These are phyloP conservation scores for Cenococcum geophilum DNA, from an alignment of 495 filamentous ascomycete genomes.

Conservation along the genomic window DNA sequence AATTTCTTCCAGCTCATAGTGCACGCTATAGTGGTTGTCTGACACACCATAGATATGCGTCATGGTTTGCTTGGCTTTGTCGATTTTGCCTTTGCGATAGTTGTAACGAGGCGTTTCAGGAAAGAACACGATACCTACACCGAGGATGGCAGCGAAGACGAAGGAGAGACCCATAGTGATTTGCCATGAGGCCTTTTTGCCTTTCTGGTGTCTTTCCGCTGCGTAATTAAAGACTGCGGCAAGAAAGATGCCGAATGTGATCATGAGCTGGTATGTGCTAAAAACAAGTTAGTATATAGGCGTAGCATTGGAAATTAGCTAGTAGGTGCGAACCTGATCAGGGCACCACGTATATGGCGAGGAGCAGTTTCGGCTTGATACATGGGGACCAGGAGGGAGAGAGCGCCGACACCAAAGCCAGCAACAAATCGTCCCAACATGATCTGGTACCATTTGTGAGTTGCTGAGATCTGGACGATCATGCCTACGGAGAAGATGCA, in stretches of 20 bases:
- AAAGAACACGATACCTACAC: constrained; percentile 46
- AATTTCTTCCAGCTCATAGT: constrained; percentile 57
- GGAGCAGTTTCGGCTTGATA: constrained; percentile 42
- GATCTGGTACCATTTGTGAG: constrained; percentile 33
- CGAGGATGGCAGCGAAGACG: constrained; percentile 68
- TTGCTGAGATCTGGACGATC: constrained; percentile 35
- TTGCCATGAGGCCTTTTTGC: constrained; percentile 59
- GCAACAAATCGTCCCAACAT: constrained; percentile 36
- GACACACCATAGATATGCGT: constrained; percentile 64
- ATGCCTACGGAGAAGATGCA: constrained; percentile 34
- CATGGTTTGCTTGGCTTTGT: constrained; percentile 60
- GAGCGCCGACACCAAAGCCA: constrained; percentile 36
- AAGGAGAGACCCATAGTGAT: constrained; percentile 78
- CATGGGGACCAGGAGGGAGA: constrained; percentile 36
- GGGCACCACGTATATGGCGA: constrained; percentile 35
- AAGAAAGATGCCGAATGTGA: constrained; percentile 78
- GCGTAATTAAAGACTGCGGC: constrained; percentile 79
- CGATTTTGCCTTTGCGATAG: constrained; percentile 34
- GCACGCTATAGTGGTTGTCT: constrained; percentile 55
- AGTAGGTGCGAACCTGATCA: constrained; percentile 23
- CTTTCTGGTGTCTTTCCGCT: constrained; percentile 48
- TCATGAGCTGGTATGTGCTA: constrained; percentile 76
- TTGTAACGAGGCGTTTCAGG: constrained; percentile 39
- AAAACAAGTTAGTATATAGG: constrained; percentile 20
- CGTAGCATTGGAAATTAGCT: neutral